A percentile compares a stretch with the other conserved stretches of the same genome.
Evolutionary conservation across 768 basidiomycete species (phyloP).

Genomic region (Phlebiopsis gigantea): DNA sequence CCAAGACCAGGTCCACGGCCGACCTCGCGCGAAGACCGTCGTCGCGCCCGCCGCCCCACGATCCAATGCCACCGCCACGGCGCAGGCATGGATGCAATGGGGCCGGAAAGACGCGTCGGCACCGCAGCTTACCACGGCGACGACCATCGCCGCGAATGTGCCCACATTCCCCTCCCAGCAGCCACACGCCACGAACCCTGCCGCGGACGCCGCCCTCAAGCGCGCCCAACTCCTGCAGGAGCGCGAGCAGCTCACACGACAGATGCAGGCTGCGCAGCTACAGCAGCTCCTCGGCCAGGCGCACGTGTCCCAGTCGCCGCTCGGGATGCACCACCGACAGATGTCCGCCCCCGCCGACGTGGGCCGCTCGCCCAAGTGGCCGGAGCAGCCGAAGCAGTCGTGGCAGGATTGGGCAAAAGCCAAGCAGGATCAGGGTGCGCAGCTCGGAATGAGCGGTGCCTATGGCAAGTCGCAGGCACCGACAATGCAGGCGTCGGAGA

Average conservation of each 20-base stretch:
- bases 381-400: neutral
- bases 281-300: neutral
- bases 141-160: slow-evolving; percentile 2
- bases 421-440: neutral
- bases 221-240: neutral
- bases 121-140: slow-evolving; percentile 6
- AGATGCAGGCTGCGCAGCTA: neutral
- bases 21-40: neutral
- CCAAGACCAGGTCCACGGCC: neutral
- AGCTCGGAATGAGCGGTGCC: neutral
- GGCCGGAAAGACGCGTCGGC: neutral
- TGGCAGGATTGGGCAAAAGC: slow-evolving; percentile 1
- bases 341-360: neutral
- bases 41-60: too few species aligned
- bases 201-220: neutral
- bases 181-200: neutral
- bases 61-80: neutral
- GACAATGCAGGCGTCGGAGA: slow-evolving; percentile 19
- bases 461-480: neutral
- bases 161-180: neutral
- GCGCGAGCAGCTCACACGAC: neutral
- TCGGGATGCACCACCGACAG: neutral
- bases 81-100: slow-evolving; percentile 9
- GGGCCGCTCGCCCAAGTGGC: neutral
- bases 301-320: neutral